Base-by-base conservation (phyloP, 1,284 basidiomycete species). In the Marasmius tenuissimus region DNA sequence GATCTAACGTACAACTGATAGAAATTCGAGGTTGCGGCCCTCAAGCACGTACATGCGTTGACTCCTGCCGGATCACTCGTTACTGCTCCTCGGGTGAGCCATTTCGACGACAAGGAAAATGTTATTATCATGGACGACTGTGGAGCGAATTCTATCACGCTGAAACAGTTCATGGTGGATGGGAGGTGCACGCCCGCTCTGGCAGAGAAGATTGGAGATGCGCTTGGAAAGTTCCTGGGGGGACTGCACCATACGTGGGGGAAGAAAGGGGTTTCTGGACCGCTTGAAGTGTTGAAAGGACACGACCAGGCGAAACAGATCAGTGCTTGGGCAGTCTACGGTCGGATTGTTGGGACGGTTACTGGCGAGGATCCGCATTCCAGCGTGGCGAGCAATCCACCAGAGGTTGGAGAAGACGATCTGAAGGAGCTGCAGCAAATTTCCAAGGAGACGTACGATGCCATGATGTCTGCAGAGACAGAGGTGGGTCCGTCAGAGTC, bases 71-170 rank as follows among this genome's bases (percentile, higher is more conserved):
- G 74, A n/a, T 68, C 76, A 0, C 61, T 81, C 10, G 77, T 83
- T 42, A 78, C 74, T 1, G 79, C 83, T 1, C 86, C 87, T 0
- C 67, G 62, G 9, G 73, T 89, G 9, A 73, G 81, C 65, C 71
- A 75, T 40, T 81, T 82, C 67, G 87, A 89, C 66, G 71, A 78
- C 20, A 70, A 72, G 18, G 75, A 70, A 9, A 74, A 82, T 62
- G 78, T 80, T 6, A 76, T 88, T 38, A 78, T 89, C 68, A 87
- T 88, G 80, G 82, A 86, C 45, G 87, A 89, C 62, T 78, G 76
- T 57, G 87, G 87, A 3, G 69, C 67, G 35, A 65, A 68, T 7
- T 66, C 73, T 16, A 63, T 69, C 22, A 80, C 77, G 1, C 73
- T 89, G 62, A 88, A 88, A 69, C 71, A 78, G 7, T 73, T 82